phyloP scores from a whole-genome alignment of 345 rosid genomes.

The Sisymbrium altissimum region DNA sequence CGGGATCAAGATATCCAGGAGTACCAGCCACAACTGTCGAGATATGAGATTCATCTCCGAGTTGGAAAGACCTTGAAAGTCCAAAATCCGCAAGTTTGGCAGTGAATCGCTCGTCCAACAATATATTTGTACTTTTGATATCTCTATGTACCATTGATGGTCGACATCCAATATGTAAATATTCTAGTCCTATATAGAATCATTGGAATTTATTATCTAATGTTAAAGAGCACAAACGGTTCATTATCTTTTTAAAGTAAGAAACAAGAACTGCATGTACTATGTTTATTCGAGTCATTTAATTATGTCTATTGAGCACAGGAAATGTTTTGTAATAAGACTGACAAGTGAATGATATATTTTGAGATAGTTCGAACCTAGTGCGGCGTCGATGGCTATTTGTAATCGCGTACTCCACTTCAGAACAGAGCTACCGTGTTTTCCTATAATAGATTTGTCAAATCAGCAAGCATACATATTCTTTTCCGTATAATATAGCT shows the following conservation, averaged over 20 bases:
- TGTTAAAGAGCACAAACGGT: not conserved
- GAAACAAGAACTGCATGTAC: not conserved
- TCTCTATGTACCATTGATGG: not conserved
- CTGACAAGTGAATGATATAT: not conserved
- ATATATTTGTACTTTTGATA: not conserved
- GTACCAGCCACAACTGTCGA: not conserved
- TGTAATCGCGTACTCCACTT: slow-evolving; percentile 41
- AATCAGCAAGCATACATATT: no score
- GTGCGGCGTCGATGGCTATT: slow-evolving; percentile 37
- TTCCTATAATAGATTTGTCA: no score
- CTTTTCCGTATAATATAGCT: no score
- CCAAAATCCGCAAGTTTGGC: slow-evolving; percentile 11
- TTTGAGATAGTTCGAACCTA: not conserved
- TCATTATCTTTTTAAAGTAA: not conserved
- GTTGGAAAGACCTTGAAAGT: slow-evolving; percentile 8
- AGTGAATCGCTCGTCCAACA: not conserved
- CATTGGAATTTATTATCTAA: not conserved
- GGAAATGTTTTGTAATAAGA: not conserved
- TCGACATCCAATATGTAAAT: no score
- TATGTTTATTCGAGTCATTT: not conserved
- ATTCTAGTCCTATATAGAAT: slow-evolving; percentile 1
- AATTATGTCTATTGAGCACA: not conserved
- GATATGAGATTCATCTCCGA: not conserved
- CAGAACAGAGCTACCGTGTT: not conserved
- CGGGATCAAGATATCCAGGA: no score